Base-by-base conservation (phyloP, 225 moss, liverwort and hornwort species). In the Antitrichia curtipendula region DNA sequence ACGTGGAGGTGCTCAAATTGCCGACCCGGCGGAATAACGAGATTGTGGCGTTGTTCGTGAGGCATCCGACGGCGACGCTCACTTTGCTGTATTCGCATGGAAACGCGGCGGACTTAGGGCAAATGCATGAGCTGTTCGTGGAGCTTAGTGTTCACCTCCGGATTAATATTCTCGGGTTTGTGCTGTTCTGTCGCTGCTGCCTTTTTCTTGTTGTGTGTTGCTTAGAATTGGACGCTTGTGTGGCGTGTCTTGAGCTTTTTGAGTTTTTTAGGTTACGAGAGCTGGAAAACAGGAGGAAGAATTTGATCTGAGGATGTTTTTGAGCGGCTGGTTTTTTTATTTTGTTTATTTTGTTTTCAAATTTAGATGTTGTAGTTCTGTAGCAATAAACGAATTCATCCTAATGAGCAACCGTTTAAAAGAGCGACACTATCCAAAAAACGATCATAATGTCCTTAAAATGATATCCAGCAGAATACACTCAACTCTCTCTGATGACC, bases 121-220 rank as follows among this genome's bases (percentile, higher is more conserved):
- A 99, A 93, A 99, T 99, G 98, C 93, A 97, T 86, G 98, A 99
- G 95, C 97, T 99, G 32, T 99, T 99, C 45, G 97, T 97, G 87
- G 98, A 99, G 92, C 97, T 99, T 68, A 99, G 98, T 79, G 94
- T 93, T 38, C 98, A 97, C 89, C 89, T 99, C 47, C 92, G 92
- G 77, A 95, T 99, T 88, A 99, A 99, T 78, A 95, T 99, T n/a
- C 97, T 99, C 41, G 98, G 98, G 89, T 99, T 90, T 70, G 95
- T 29, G 47, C 63, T 63, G 14, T 32, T 29, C 80, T 60, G 59
- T 13, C 20, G 25, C 60, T 45, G 71, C 49, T 66, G 29, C 29
- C 12, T 22, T 70, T 69, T 40, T 40, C 63, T 7, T 16, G 25
- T 20, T 18, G 18, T 9, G 25, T n/a, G 27, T 58, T 52, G 74